Base-by-base conservation (phyloP, 225 moss, liverwort and hornwort species). In the Bryoerythrophyllum caledonicum region DNA sequence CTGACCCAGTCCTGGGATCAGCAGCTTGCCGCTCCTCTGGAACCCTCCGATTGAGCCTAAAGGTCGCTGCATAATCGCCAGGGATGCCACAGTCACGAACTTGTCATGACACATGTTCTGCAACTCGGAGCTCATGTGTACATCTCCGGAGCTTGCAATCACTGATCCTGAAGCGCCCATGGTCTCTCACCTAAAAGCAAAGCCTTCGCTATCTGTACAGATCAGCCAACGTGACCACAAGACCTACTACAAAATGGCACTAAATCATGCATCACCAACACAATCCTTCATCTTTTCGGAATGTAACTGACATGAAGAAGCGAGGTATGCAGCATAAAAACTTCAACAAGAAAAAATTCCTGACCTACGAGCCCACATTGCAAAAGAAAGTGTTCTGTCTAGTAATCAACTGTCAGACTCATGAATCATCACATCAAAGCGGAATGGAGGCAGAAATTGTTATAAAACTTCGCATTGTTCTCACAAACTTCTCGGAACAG, bases 61-160 rank as follows among this genome's bases (percentile, higher is more conserved):
- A 3, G 84, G 84, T 55, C 80, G 53, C 54, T 80, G 79, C 77
- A 84, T 80, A 27, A 84, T 73, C 34, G 84, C 58, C 8, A 84
- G 51, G 37, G 77, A 64, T 51, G 62, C 73, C 19, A 80, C 53
- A 70, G 80, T 74, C 19, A 80, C 84, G 63, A 64, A 1, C 8
- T 37, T 77, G 15, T 70, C 19, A 5, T 32, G 5, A 5, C 70
- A 60, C 73, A 77, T 53, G 5, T 52, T 65, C 54, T 40, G 64
- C 54, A 80, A 30, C 9, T 74, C 77, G 43, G 60, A 43, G 46
- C 77, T 70, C 34, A 77, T 44, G 73, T 57, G 7, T n/a, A 65
- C 35, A 59, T 77, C 80, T 27, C 84, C 84, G 28, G 76, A 27
- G 73, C 80, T 76, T 58, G 80, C 80, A 60, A 84, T 72, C 24